These are phyloP conservation scores for Amaranthus tricolor DNA, from an alignment of 179 eudicot species.

Conservation along the genomic window DNA sequence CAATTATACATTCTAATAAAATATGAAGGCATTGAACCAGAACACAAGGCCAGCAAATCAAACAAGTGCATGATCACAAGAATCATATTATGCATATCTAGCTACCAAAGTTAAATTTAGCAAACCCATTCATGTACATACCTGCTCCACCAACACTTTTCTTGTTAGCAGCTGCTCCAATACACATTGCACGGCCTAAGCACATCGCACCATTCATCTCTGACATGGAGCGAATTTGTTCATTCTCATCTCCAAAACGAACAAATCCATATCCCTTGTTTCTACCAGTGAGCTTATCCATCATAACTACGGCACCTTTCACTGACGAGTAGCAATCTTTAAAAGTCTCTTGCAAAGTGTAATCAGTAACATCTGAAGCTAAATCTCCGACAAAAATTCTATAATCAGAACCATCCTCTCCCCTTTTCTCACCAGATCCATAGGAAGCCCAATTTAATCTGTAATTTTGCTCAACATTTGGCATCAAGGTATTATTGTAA, in stretches of 20 bases:
- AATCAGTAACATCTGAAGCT: conserved; percentile 85
- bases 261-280: conserved; percentile 96
- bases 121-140: too few relatives aligned
- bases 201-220: conserved; percentile 92
- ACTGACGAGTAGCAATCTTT: conserved; percentile 66
- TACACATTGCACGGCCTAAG: conserved; percentile 88
- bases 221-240: conserved; percentile 80
- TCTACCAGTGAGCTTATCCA: conserved; percentile 72
- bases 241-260: conserved; percentile 78
- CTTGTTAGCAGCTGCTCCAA: too few relatives aligned
- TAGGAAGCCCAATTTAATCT: conserved; percentile 84
- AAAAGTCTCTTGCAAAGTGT: conserved; percentile 76
- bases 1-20: conserved; percentile 8
- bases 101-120: too few relatives aligned
- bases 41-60: background rate
- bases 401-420: conserved; percentile 65
- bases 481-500: conserved; percentile 72
- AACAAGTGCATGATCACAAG: background rate
- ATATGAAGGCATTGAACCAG: conserved; percentile 10
- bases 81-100: background rate
- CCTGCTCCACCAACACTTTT: too few relatives aligned
- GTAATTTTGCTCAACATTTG: conserved; percentile 66
- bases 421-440: conserved; percentile 80
- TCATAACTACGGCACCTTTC: conserved; percentile 89
- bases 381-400: conserved; percentile 92